Base-by-base conservation (phyloP, 768 basidiomycete species). In the Termitomyces sp. region DNA sequence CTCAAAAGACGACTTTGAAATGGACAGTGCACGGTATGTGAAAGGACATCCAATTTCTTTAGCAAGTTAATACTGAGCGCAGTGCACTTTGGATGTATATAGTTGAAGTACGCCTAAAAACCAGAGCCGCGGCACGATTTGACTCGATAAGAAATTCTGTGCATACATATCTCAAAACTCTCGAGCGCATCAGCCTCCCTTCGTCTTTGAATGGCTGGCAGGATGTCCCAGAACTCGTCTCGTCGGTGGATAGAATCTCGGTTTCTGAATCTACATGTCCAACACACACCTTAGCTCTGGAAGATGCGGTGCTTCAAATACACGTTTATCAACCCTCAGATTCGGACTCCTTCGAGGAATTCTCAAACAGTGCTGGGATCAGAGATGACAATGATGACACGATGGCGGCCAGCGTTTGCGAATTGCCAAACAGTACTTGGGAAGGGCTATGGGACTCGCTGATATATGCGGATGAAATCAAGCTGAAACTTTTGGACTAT, bases 361-460 rank as follows among this genome's bases (percentile, higher is more conserved):
- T 92, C 63, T 79, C 85, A 1, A 84, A 83, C 45, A 76, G 76
- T 68, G 69, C 77, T n/a, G 60, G 81, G 66, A 56, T 75, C 67
- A 72, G 76, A 52, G 80, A 80, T 31, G 89, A 89, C 22, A 90
- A 87, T 46, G 86, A 88, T 60, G 85, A 87, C 54, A 86, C 93
- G 0, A 89, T 89, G 76, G 93, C 96, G 12, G 97, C 95, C 1
- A 90, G 83, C 58, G 88, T 98, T 20, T 90, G 90, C 69, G 90
- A 95, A 56, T 80, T 99, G 48, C 97, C 97, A 1, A 89, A 88
- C 61, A 71, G 78, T 61, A 81, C 78, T 42, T 88, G 91, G 80
- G 96, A 98, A 60, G 95, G 96, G 1, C 75, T 98, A 16, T 98
- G 97, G 97, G 89, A 89, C 54, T 91, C 88, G 50, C 71, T 99